Evolutionary conservation across 805 yeast genomes (phyloP).

Genomic region (Teunomyces gatunensis): DNA sequence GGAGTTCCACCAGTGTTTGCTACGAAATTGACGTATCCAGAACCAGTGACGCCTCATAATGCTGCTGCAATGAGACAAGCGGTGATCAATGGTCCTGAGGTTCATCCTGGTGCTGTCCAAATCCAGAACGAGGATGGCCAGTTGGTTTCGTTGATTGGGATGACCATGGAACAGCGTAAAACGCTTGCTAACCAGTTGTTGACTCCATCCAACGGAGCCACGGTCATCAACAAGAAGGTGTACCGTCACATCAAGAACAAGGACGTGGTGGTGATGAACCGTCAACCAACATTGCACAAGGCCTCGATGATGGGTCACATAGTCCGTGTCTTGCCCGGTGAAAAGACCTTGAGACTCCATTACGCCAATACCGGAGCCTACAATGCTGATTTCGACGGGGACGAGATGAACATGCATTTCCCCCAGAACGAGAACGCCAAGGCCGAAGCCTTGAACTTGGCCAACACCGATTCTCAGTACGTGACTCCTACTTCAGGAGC

Average conservation of each 20-base stretch:
- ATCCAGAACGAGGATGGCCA: conserved; percentile 95
- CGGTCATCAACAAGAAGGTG: conserved; percentile 84
- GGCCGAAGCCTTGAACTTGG: conserved; percentile 92
- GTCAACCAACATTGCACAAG: conserved; percentile 98
- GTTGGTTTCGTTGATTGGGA: conserved; percentile 74
- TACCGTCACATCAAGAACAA: conserved; percentile 90
- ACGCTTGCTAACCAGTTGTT: conserved; percentile 91
- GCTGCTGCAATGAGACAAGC: conserved; percentile 89
- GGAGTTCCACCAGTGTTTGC: conserved; percentile 99
- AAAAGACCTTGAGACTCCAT: conserved; percentile 92
- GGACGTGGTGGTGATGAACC: conserved; percentile 96
- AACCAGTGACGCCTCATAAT: conserved; percentile 92
- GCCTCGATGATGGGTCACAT: conserved; percentile 99
- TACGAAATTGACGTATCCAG: conserved; percentile 91
- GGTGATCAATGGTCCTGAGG: conserved; percentile 94
- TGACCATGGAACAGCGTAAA: conserved; percentile 91
- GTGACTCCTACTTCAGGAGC: conserved; percentile 98
- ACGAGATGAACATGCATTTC: conserved; percentile 99
- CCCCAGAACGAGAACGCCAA: conserved; percentile 97
- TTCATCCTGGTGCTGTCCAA: conserved; percentile 98
- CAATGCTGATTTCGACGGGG: conserved; percentile 99
- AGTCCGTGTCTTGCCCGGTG: conserved; percentile 95
- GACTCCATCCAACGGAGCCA: conserved; percentile 73
- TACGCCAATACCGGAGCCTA: conserved; percentile 99
- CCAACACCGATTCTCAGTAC: conserved; percentile 96